Conservation (phyloP, 2,329 filamentous ascomycete genomes). For the Colletotrichum sp. region DNA sequence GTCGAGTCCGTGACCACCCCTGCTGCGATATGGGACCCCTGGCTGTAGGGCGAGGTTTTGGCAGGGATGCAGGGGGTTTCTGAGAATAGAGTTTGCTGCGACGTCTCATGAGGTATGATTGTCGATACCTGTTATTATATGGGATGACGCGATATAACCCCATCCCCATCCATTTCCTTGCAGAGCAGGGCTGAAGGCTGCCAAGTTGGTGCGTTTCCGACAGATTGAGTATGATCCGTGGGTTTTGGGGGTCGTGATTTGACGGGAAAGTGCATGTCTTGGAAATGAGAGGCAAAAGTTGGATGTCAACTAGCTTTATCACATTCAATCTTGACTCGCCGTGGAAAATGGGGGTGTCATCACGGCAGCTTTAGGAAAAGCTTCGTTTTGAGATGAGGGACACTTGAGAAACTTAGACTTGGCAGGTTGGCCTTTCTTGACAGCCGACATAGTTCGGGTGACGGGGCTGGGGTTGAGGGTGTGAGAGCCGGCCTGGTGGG, state of each 20-base stretch:
- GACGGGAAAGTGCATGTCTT: background rate
- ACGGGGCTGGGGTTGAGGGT: background rate
- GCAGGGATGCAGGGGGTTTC: background rate
- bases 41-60: background rate
- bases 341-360: background rate
- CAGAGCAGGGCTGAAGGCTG: background rate
- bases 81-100: background rate
- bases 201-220: background rate
- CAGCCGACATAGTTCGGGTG: background rate
- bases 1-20: background rate
- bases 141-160: background rate
- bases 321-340: background rate
- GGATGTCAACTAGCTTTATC: background rate
- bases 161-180: background rate
- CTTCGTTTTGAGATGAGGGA: background rate
- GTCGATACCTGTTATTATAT: background rate
- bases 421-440: background rate
- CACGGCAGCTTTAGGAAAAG: background rate
- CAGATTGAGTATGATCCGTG: background rate
- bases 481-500: background rate
- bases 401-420: background rate
- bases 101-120: slow-evolving; percentile 19
- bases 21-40: background rate
- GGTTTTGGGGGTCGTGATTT: background rate
- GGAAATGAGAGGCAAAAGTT: background rate